A percentile compares a stretch with the other conserved stretches of the same genome.
These are phyloP conservation scores for Botrytis fabae DNA, from an alignment of 2,329 filamentous ascomycete species.

Conservation along the genomic window DNA sequence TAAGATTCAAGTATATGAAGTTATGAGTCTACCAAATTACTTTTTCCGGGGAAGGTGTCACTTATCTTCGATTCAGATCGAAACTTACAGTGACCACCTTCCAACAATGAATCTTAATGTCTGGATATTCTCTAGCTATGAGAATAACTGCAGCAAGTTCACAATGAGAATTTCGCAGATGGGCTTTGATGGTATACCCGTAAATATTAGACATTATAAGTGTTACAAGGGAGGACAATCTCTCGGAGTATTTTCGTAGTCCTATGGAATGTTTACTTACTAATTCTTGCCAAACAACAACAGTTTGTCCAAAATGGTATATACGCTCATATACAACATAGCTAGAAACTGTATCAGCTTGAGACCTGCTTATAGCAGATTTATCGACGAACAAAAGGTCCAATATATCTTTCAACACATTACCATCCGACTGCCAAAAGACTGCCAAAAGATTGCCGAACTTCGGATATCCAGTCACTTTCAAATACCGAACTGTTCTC, in stretches of 20 bases:
- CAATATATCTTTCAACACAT: neutral
- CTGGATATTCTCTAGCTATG: rapidly evolving
- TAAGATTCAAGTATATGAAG: neutral
- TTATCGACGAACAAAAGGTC: neutral
- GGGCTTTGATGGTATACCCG: neutral
- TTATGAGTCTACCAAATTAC: neutral
- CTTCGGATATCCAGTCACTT: neutral
- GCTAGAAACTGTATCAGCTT: neutral
- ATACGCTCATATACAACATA: neutral
- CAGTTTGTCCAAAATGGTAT: neutral
- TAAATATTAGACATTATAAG: neutral
- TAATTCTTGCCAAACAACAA: neutral
- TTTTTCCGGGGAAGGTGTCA: neutral
- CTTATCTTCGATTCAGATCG: neutral
- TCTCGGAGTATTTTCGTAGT: neutral
- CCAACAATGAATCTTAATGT: neutral
- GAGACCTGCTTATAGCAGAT: neutral
- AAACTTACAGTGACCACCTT: neutral
- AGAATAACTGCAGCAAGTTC: rapidly evolving
- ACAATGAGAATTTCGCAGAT: neutral
- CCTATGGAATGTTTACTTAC: neutral
- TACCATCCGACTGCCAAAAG: neutral
- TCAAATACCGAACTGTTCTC: neutral
- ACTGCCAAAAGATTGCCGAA: neutral
- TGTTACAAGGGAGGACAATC: neutral